A percentile compares a stretch with the other conserved stretches of the same genome.
phyloP scores from a whole-genome alignment of 225 moss, liverwort and hornwort genomes.

The Takakia lepidozioides region DNA sequence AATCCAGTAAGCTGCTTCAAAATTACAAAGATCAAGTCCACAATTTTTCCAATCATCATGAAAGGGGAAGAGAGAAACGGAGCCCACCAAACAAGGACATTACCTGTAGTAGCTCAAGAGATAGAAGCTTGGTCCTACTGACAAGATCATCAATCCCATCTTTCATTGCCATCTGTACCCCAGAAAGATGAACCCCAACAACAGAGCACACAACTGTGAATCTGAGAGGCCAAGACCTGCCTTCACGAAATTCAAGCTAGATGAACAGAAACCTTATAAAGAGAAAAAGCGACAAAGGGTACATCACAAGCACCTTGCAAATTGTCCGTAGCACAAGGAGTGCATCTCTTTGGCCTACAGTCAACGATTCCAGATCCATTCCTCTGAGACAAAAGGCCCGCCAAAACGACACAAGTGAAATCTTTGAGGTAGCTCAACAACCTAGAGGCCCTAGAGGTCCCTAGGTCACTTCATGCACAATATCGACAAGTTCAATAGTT shows the following conservation, averaged over 20 bases:
- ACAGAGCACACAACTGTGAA: not conserved
- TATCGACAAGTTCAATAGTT: too few species aligned
- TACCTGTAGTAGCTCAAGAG: conserved; percentile 94
- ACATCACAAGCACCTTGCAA: conserved; percentile 76
- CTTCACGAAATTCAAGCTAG: too few species aligned
- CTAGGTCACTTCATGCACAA: too few species aligned
- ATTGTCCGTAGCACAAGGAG: conserved; percentile 90
- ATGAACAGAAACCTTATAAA: too few species aligned
- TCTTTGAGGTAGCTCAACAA: too few species aligned
- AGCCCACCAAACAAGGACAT: too few species aligned
- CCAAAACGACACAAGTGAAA: too few species aligned
- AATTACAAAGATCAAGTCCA: conserved; percentile 8
- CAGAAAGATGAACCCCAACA: not conserved
- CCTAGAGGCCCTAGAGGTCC: too few species aligned
- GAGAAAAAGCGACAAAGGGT: too few species aligned
- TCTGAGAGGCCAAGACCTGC: too few species aligned
- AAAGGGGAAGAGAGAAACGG: too few species aligned
- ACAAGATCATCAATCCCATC: conserved; percentile 92
- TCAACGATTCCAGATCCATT: conserved; percentile 74
- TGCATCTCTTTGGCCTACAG: conserved; percentile 86
- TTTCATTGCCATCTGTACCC: conserved; percentile 89
- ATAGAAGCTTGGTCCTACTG: conserved; percentile 86
- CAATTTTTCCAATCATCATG: too few species aligned
- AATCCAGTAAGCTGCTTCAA: not conserved
- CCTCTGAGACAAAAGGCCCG: conserved; percentile 38